Conservation (phyloP, 305 asterid species). For the Solanum chacoense region DNA sequence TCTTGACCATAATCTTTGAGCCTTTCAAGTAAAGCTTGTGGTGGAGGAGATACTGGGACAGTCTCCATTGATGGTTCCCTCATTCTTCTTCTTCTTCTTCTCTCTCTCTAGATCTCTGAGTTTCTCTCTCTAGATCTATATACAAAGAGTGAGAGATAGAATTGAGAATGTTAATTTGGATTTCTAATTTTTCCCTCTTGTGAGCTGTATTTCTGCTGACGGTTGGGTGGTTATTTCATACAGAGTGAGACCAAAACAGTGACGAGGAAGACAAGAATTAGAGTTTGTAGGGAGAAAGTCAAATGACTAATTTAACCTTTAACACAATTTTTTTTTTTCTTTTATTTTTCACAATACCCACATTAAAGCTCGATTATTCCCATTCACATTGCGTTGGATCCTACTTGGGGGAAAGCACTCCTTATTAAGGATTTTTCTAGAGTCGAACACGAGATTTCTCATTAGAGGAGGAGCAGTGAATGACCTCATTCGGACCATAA, state of each 20-base stretch:
- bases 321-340: neutral
- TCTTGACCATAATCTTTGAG: conserved; percentile 97
- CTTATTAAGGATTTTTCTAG: no score
- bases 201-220: conserved; percentile 10
- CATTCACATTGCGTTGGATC: rapidly evolving
- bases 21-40: conserved; percentile 76
- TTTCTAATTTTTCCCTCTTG: neutral
- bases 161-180: neutral
- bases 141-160: neutral
- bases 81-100: conserved; percentile 24
- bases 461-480: no score
- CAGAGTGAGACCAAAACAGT: conserved; percentile 8
- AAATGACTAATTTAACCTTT: neutral
- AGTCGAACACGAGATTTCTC: neutral
- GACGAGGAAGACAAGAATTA: conserved; percentile 16
- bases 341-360: no score
- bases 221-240: conserved; percentile 36
- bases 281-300: neutral
- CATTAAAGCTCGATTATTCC: no score
- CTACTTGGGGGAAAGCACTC: rapidly evolving
- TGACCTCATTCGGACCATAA: no score
- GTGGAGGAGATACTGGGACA: conserved; percentile 25
- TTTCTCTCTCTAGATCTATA: conserved; percentile 17
- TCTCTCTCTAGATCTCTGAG: conserved; percentile 26
- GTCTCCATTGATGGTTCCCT: conserved; percentile 25